A percentile compares a stretch with the other conserved stretches of the same genome.
Conservation (phyloP, 495 filamentous ascomycete species). For the Margaritispora aquatica region DNA sequence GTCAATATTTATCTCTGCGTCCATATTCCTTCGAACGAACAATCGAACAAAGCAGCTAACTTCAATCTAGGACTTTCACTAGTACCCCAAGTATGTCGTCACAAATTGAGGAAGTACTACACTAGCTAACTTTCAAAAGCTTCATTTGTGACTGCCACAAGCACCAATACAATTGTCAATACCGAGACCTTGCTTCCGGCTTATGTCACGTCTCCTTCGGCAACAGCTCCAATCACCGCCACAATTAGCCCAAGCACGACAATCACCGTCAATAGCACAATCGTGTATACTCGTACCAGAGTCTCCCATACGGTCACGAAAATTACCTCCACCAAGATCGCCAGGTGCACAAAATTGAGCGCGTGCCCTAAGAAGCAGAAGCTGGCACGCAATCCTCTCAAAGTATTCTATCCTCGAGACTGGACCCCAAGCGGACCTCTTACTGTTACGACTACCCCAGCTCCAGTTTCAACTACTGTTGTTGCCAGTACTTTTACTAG, state of each 20-base stretch:
- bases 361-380: neutral
- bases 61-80: neutral
- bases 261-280: neutral
- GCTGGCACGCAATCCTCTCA: neutral
- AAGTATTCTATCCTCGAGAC: neutral
- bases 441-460: neutral
- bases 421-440: neutral
- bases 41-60: neutral
- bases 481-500: neutral
- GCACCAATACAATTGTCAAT: neutral
- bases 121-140: neutral
- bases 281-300: neutral
- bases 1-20: neutral
- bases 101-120: neutral
- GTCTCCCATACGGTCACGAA: neutral
- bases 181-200: neutral
- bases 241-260: neutral
- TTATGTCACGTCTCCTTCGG: neutral
- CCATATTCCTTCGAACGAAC: neutral
- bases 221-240: neutral
- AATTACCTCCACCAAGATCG: neutral
- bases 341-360: neutral
- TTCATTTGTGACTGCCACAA: neutral
- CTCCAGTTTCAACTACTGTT: neutral
- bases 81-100: neutral